Evolutionary conservation across 495 filamentous ascomycete species (phyloP), one percentile per base, ranked within the genome.

Genomic region (Jackrogersella multiformis): DNA sequence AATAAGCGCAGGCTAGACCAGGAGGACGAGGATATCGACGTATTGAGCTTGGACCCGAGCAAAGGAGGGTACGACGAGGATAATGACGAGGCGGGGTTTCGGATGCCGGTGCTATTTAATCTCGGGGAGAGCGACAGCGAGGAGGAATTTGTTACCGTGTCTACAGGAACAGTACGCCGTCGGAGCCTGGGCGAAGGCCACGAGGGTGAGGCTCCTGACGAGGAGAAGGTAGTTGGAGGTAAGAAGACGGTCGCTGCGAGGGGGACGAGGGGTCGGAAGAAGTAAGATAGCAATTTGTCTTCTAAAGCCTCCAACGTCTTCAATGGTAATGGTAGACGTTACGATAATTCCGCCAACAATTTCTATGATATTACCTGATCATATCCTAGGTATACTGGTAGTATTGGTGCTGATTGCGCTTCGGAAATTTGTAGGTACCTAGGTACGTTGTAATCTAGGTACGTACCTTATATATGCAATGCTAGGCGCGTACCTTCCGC

Each of bases 21-120:
- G 44, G 95, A 99, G 75, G 85, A 87, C 52, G 93, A 97, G 72
- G 87, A 90, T 48, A 88, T 97, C 0, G 96, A 99, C 72, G 92
- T 95, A 0, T 76, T 97, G 41, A 92, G 90, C 0, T 79, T 92
- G 42, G 90, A 92, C 53, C 84, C 85, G 13, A 80, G 83, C 12
- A 90, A 90, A 61, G 85, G 79, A 61, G 85, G 79, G 9, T 80
- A 84, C 28, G 78, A 78, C 8, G 80, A 85, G 24, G 89, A 88
- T 4, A 77, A 82, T 23, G 85, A 86, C 38, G 78, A 80, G 1
- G 26, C 58, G 28, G 70, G 66, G 13, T 99, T 97, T 77, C 82
- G 86, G 28, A 92, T 99, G 88, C 95, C 95, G 3, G 89, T 98
- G 1, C 79, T 96, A 15, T 82, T 96, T 45, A 91, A 97, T 71